Conservation (phyloP, 2,329 filamentous ascomycete species). For the Nakataea oryzae region DNA sequence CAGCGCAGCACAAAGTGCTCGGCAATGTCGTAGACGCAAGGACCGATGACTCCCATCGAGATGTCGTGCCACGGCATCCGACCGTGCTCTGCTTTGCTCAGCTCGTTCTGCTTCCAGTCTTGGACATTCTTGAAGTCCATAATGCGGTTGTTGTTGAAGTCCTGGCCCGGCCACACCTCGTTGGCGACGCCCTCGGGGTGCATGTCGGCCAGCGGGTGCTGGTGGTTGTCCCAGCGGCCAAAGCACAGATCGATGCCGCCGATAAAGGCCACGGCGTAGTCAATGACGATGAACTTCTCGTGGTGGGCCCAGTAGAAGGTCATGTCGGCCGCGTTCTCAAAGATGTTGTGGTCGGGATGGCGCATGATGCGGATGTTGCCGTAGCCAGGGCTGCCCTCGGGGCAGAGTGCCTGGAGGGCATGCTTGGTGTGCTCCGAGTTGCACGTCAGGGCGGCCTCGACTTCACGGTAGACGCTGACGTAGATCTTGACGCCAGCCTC, state of each 20-base stretch:
- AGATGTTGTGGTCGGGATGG: constrained; percentile 89
- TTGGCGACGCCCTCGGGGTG: constrained; percentile 74
- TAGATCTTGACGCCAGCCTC: constrained; percentile 93
- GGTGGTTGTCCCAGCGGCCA: constrained; percentile 81
- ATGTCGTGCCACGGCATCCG: constrained; percentile 99
- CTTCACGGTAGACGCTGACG: constrained; percentile 85
- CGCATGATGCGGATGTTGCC: constrained; percentile 85
- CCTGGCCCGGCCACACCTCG: constrained; percentile 89
- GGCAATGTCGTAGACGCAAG: constrained; percentile 85
- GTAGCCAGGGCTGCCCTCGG: constrained; percentile 68
- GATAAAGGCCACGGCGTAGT: constrained; percentile 84
- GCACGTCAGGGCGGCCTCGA: constrained; percentile 72
- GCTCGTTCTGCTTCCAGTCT: constrained; percentile 87
- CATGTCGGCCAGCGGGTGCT: constrained; percentile 77
- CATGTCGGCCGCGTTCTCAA: constrained; percentile 91
- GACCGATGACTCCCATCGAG: constrained; percentile 80
- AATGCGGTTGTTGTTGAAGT: constrained; percentile 95
- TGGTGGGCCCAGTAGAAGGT: constrained; percentile 98
- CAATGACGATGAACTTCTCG: constrained; percentile 94
- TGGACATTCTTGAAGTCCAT: constrained; percentile 89
- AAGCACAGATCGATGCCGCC: constrained; percentile 93
- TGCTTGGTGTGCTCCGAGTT: constrained; percentile 92
- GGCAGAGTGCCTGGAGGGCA: constrained; percentile 67
- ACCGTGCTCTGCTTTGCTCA: constrained; percentile 83
- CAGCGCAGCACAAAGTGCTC: constrained; percentile 91